Evolutionary conservation across 2,329 filamentous ascomycete species (phyloP), one percentile per base, ranked within the genome.

Genomic region (Neopestalotiopsis clavispora): DNA sequence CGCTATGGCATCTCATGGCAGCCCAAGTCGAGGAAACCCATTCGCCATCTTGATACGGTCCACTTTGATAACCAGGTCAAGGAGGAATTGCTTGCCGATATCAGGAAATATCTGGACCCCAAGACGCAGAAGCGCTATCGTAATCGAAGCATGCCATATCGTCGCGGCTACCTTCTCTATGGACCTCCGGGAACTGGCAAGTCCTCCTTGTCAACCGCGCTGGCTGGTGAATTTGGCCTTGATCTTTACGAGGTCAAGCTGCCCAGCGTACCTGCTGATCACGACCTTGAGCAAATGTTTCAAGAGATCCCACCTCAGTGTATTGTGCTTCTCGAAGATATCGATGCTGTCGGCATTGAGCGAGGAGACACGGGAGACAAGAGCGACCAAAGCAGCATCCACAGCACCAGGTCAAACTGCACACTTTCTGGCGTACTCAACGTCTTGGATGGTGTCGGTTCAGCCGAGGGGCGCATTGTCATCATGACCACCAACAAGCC

Each of bases 401-500:
- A 68, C 49, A 70, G 68, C 32, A 72, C 73, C 4, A 70, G 74
- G 40, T 75, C 78, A 20, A 76, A 74, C 32, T 86, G 91, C 71
- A 89, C 87, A 0, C 84, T 91, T 3, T 89, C 87, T 1, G 88
- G 85, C 1, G 79, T 91, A 3, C 81, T 91, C 32, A 92, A 90
- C 71, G 86, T 88, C 40, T 87, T 91, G 67, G 89, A 92, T 71
- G 90, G 90, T 20, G 88, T 90, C 0, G 88, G 88, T 1, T 87
- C 87, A 0, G 87, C 87, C 65, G 90, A 92, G 79, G 90, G 90
- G 7, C 84, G 88, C 14, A 87, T 92, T 14, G 82, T 91, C 12
- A 87, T 91, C 75, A 91, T 91, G 89, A 91, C 89, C 0, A 91
- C 89, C 17, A 92, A 91, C 73, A 85, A 87, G 68, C 84, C 85